phyloP scores from a whole-genome alignment of 768 basidiomycete species.

The Nidula microcarpa region DNA sequence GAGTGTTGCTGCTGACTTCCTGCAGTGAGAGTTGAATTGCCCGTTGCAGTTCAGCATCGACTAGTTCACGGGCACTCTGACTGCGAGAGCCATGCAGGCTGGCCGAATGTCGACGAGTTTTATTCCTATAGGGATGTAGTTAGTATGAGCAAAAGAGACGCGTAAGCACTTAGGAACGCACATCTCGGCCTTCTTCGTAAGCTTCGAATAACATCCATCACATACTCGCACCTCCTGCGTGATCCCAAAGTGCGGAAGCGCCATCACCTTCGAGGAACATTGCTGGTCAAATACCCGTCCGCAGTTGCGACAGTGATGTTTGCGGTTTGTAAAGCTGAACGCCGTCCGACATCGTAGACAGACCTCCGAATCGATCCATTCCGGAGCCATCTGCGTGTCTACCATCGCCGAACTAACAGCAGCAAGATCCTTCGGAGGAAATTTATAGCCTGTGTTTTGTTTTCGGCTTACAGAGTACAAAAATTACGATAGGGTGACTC shows the following conservation, averaged over 20 bases:
- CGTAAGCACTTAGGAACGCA: conserved; percentile 21
- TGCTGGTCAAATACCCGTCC: conserved; percentile 94
- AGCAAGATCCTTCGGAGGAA: conserved; percentile 76
- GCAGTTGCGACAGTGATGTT: conserved; percentile 98
- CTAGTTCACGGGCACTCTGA: conserved; percentile 54
- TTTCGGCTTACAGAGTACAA: conserved; percentile 1
- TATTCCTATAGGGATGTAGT: conserved; percentile 28
- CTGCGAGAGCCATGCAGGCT: conserved; percentile 54
- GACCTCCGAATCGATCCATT: conserved; percentile 96
- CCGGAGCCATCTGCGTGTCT: conserved; percentile 87
- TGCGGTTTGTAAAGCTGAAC: conserved; percentile 94
- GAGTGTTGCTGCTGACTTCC: conserved; percentile 58
- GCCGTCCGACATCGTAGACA: conserved; percentile 89
- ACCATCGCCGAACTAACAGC: conserved; percentile 80
- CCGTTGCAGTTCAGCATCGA: conserved; percentile 87
- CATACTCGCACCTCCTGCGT: conserved; percentile 91
- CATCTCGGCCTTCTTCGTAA: conserved; percentile 57
- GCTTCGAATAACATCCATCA: conserved; percentile 80
- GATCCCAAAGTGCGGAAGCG: conserved; percentile 92
- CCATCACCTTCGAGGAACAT: conserved; percentile 81
- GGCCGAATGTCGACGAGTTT: conserved; percentile 37
- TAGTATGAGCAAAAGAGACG: conserved; percentile 2
- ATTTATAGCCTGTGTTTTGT: conserved; percentile 57
- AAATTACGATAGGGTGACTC: conserved; percentile 9
- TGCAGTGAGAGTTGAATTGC: conserved; percentile 90